phyloP scores from a whole-genome alignment of 345 rosid species.

The Brassica carinata region DNA sequence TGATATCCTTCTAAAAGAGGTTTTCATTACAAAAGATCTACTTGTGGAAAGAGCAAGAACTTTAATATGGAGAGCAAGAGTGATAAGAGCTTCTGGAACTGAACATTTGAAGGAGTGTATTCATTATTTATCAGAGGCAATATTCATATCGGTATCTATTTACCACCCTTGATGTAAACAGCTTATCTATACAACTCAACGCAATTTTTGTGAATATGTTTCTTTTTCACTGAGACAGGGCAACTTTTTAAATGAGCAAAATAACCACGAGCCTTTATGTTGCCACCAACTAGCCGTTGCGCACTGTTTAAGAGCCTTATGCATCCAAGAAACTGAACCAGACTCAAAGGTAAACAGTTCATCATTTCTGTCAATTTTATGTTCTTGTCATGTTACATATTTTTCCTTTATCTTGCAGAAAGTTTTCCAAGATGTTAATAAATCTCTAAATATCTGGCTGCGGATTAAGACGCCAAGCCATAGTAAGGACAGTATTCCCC shows the following conservation, averaged over 20 bases:
- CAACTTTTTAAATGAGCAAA: neutral
- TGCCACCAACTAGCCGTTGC: neutral
- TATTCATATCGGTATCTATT: conserved; percentile 31
- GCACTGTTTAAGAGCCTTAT: conserved; percentile 5
- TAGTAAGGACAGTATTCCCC: conserved; percentile 28
- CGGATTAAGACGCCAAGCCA: conserved; percentile 35
- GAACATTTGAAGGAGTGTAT: conserved; percentile 51
- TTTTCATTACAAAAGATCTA: conserved; percentile 36
- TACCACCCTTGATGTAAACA: no score
- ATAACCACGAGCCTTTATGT: neutral
- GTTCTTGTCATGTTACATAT: neutral
- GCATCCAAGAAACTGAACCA: conserved; percentile 12
- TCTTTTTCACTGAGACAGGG: no score
- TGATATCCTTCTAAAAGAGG: conserved; percentile 51
- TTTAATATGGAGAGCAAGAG: conserved; percentile 55
- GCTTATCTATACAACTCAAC: no score
- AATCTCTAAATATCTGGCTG: conserved; percentile 60
- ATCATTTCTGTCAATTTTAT: no score
- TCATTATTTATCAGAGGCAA: conserved; percentile 60
- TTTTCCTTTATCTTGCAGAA: conserved; percentile 42
- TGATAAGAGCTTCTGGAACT: conserved; percentile 46
- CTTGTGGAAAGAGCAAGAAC: conserved; percentile 51
- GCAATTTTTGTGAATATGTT: no score
- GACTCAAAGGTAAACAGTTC: conserved; percentile 53
- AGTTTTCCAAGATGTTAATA: conserved; percentile 51